Base-by-base conservation (phyloP, 108 stramenopile genomes). In the Chaetoceros tenuissimus region DNA sequence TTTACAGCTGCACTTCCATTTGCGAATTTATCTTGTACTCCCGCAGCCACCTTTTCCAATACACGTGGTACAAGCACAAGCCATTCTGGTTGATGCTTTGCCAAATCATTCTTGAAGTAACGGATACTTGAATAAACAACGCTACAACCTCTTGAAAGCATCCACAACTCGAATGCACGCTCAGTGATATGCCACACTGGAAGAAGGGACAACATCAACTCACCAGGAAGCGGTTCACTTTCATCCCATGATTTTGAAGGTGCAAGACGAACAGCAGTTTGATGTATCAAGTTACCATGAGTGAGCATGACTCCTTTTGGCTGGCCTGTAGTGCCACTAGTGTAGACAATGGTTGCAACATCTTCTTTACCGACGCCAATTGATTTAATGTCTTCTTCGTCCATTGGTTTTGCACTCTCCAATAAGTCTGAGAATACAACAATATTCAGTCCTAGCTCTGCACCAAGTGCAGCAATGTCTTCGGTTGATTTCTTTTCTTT, bases 301-400 rank as follows among this genome's bases (percentile, higher is more conserved):
- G 92, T 77, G 46, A 98, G 68, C 95, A 98, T 96, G 57, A 97
- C 98, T 48, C 96, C 98, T 73, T 98, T 98, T 31, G 98, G 98
- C 3, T 68, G 51, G 20, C 98, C 98, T 2, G 98, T 98, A 10
- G 98, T 98, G 25, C 97, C 97, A 26, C 85, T 88, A n/a, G 95
- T 96, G 63, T 96, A 98, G 7, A 97, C 96, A 55, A 96, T 89
- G 22, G 95, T 93, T 21, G 91, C 78, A 49, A 94, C 66, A 55
- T 96, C 74, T 1, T 83, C 71, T 30, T 72, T 77, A 22, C 57
- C 65, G 24, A 96, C 53, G 1, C 34, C 2, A 26, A 19, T 18
- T n/a, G 40, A 58, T 0, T 40, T 0, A 54, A 23, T 0, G 24
- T 71, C 66, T 17, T 52, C 52, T 34, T 67, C 59, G 3, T 24